phyloP scores from a whole-genome alignment of 2,329 filamentous ascomycete species.

The Verticillium zaregamsianum region DNA sequence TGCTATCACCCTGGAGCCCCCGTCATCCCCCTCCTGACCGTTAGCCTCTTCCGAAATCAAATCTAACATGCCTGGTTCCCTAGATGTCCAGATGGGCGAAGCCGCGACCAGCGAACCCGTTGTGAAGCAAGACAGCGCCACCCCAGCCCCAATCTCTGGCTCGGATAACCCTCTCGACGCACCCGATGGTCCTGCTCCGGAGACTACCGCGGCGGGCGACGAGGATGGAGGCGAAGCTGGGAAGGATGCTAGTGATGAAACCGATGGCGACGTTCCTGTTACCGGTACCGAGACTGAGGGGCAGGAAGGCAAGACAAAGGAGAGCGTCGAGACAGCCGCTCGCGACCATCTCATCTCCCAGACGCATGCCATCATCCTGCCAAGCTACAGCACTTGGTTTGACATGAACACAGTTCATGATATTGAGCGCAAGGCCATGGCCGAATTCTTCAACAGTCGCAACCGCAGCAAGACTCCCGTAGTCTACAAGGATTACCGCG shows the following conservation, averaged over 20 bases:
- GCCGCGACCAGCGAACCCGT: constrained; percentile 38
- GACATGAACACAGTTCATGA: constrained; percentile 92
- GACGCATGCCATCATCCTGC: constrained; percentile 92
- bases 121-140: constrained; percentile 59
- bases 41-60: not conserved
- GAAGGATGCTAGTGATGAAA: constrained; percentile 39
- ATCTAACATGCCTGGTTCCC: not conserved
- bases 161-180: constrained; percentile 67
- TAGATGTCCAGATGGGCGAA: constrained; percentile 62
- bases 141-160: constrained; percentile 47
- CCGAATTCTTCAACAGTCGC: constrained; percentile 97
- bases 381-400: constrained; percentile 98
- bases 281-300: constrained; percentile 41
- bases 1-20: not conserved
- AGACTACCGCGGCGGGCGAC: constrained; percentile 59
- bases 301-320: constrained; percentile 68
- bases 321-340: constrained; percentile 77
- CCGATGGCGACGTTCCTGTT: constrained; percentile 40
- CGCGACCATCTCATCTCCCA: constrained; percentile 90
- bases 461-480: constrained; percentile 97
- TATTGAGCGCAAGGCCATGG: constrained; percentile 89
- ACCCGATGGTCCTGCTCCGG: constrained; percentile 58
- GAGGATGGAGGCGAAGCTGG: constrained; percentile 59
- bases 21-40: not conserved
- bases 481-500: constrained; percentile 97